phyloP scores from a whole-genome alignment of 2,329 filamentous ascomycete genomes.

The Aspergillus sp. region DNA sequence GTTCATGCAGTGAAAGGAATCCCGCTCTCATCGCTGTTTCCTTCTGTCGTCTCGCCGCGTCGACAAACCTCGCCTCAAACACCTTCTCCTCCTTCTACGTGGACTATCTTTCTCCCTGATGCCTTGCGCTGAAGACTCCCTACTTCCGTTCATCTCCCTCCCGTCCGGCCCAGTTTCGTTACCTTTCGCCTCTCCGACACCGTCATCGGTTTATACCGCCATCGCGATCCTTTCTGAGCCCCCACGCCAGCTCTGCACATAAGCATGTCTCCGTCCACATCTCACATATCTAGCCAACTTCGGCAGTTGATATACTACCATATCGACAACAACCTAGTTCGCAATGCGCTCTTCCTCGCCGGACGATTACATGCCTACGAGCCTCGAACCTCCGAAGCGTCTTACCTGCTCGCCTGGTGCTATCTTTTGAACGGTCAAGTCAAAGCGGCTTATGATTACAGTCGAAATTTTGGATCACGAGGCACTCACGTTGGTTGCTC shows the following conservation, averaged over 20 bases:
- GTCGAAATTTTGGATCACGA: conserved; percentile 67
- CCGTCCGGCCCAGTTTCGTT: background rate
- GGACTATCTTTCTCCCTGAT: conserved; percentile 12
- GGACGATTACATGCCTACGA: conserved; percentile 84
- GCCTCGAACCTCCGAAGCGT: conserved; percentile 73
- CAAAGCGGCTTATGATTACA: conserved; percentile 81
- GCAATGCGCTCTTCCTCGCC: conserved; percentile 92
- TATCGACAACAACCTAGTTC: conserved; percentile 84
- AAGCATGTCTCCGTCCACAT: conserved; percentile 55
- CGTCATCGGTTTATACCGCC: conserved; percentile 4
- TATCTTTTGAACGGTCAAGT: conserved; percentile 79
- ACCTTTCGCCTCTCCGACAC: background rate
- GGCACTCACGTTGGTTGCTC: conserved; percentile 80
- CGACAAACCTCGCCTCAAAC: background rate
- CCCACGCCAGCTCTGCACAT: background rate
- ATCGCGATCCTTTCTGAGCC: background rate
- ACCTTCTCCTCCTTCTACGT: background rate
- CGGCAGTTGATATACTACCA: conserved; percentile 68
- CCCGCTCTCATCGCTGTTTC: conserved; percentile 15
- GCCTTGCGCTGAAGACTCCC: conserved; percentile 3
- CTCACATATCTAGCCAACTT: conserved; percentile 59
- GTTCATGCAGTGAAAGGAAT: background rate
- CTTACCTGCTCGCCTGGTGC: conserved; percentile 80
- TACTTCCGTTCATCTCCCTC: background rate
- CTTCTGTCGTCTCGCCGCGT: conserved; percentile 11